Evolutionary conservation across 2,329 filamentous ascomycete species (phyloP).

Genomic region (Aureobasidium mangrovei): DNA sequence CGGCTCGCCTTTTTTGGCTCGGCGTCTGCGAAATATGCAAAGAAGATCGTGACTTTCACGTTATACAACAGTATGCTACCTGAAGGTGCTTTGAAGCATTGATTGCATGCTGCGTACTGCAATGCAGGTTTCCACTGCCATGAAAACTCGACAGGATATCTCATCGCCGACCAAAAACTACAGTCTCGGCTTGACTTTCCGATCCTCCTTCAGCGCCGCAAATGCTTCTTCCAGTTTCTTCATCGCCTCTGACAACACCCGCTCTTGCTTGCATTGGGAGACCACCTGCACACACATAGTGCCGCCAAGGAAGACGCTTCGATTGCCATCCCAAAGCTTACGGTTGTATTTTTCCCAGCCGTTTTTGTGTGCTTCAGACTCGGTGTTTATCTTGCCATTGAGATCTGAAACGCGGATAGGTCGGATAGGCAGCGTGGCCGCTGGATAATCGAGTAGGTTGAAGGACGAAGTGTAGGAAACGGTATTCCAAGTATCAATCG

Average conservation of each 20-base stretch:
- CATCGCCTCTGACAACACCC: constrained; percentile 47
- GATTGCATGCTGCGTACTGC: background rate
- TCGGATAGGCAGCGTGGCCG: constrained; percentile 49
- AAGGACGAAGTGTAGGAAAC: constrained; percentile 54
- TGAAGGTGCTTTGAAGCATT: background rate
- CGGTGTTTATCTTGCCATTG: constrained; percentile 35
- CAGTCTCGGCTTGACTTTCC: constrained; percentile 2
- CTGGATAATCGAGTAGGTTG: constrained; percentile 54
- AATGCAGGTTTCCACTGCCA: background rate
- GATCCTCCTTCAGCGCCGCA: constrained; percentile 16
- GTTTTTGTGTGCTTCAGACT: constrained; percentile 29
- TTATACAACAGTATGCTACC: background rate
- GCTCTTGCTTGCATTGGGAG: constrained; percentile 46
- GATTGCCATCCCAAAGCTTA: constrained; percentile 48
- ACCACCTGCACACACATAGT: constrained; percentile 50
- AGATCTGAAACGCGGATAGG: constrained; percentile 42
- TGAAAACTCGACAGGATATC: too few species aligned
- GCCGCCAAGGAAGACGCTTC: constrained; percentile 45
- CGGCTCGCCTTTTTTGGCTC: background rate
- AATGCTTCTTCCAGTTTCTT: constrained; percentile 42
- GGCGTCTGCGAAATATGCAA: background rate
- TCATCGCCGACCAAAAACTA: background rate
- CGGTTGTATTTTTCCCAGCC: constrained; percentile 55
- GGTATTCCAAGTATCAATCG: constrained; percentile 54
- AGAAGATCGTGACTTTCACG: constrained; percentile 3